Conservation (phyloP, 1,139 yeast species). For the Pichia sp. region DNA sequence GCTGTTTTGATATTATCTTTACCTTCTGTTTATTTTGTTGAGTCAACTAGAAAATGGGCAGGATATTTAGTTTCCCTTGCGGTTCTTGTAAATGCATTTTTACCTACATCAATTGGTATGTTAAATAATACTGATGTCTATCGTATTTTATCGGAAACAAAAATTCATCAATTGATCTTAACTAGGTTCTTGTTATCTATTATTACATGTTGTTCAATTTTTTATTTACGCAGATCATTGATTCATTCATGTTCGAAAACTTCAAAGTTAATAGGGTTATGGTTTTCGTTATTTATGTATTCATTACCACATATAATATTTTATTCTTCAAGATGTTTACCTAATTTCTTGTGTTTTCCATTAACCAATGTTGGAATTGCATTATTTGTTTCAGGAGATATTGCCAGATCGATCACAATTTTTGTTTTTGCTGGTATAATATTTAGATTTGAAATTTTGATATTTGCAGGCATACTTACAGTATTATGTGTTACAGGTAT, state of each 20-base stretch:
- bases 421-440: slow-evolving; percentile 60
- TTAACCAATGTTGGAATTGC: slow-evolving; percentile 54
- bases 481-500: slow-evolving; percentile 9
- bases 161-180: slow-evolving; percentile 27
- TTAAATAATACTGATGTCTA: neutral
- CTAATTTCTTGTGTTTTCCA: slow-evolving; percentile 83
- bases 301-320: slow-evolving; percentile 76
- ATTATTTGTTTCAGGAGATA: slow-evolving; percentile 44
- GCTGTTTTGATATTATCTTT: slow-evolving; percentile 60
- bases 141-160: slow-evolving; percentile 6
- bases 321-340: slow-evolving; percentile 76
- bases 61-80: slow-evolving; percentile 44
- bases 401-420: slow-evolving; percentile 45
- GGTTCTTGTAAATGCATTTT: slow-evolving; percentile 24
- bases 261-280: slow-evolving; percentile 36
- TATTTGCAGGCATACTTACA: slow-evolving; percentile 44
- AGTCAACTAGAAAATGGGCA: slow-evolving; percentile 37
- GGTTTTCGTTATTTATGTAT: slow-evolving; percentile 54
- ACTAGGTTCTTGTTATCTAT: slow-evolving; percentile 38
- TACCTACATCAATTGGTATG: slow-evolving; percentile 12
- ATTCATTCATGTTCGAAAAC: slow-evolving; percentile 19
- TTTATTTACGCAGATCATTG: slow-evolving; percentile 7
- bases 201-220: slow-evolving; percentile 4
- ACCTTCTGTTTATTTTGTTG: slow-evolving; percentile 14
- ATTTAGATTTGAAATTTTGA: slow-evolving; percentile 67